Evolutionary conservation across 495 filamentous ascomycete species (phyloP).

Genomic region (Penicillium fimorum): DNA sequence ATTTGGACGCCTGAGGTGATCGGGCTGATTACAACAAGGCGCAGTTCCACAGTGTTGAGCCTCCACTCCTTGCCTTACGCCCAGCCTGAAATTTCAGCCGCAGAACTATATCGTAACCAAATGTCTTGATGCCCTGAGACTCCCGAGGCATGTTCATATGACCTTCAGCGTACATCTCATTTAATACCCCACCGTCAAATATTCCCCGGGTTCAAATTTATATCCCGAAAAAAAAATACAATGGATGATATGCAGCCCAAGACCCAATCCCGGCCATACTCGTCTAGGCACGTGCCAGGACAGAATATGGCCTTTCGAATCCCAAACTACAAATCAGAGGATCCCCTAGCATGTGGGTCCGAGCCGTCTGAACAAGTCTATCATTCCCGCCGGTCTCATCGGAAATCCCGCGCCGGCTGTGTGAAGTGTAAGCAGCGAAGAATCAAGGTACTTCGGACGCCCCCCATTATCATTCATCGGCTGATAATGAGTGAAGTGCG

Average conservation of each 20-base stretch:
- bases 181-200: neutral
- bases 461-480: neutral
- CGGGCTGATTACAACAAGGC: neutral
- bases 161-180: neutral
- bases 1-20: neutral
- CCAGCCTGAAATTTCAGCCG: neutral
- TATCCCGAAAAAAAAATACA: neutral
- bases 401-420: slow-evolving; percentile 48
- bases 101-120: neutral
- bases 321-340: slow-evolving; percentile 20
- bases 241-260: slow-evolving; percentile 10
- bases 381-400: slow-evolving; percentile 38
- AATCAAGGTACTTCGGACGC: slow-evolving; percentile 41
- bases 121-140: neutral
- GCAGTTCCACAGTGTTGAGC: slow-evolving; percentile 3
- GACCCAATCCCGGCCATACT: neutral
- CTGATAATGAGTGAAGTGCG: slow-evolving; percentile 35
- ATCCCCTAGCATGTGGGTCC: slow-evolving; percentile 6
- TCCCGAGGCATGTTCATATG: neutral
- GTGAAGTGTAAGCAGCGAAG: slow-evolving; percentile 47
- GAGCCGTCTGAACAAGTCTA: slow-evolving; percentile 20
- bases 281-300: slow-evolving; percentile 23
- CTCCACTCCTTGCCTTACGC: neutral
- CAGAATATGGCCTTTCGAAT: slow-evolving; percentile 31
- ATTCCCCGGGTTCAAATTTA: neutral